A percentile compares a stretch with the other conserved stretches of the same genome.
Evolutionary conservation across 2,329 filamentous ascomycete species (phyloP).

Genomic region (Fusarium circinatum): DNA sequence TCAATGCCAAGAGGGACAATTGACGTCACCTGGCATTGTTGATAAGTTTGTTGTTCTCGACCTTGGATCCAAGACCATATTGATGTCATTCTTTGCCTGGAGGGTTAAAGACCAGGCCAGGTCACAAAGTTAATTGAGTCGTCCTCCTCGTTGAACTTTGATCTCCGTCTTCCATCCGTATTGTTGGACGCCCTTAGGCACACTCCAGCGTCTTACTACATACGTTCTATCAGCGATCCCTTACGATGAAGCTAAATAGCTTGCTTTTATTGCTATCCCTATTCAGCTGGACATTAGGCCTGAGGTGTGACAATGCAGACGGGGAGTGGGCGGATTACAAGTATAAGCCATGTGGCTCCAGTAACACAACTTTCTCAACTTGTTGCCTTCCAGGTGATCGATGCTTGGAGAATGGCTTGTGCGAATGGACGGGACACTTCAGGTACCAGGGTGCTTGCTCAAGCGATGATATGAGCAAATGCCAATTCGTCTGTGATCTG

Average conservation of each 20-base stretch:
- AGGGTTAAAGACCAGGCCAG: rapidly evolving
- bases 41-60: rapidly evolving
- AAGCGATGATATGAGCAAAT: not conserved
- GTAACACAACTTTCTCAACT: not conserved
- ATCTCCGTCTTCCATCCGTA: not conserved
- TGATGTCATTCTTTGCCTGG: not conserved
- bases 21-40: not conserved
- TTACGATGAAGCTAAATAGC: not conserved
- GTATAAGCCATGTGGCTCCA: not conserved
- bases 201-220: rapidly evolving
- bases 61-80: not conserved
- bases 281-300: not conserved
- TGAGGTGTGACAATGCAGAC: not conserved
- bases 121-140: too few relatives aligned
- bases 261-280: not conserved
- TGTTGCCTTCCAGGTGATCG: not conserved
- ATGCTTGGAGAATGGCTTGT: not conserved
- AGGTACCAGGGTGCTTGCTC: not conserved
- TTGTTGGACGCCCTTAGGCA: not conserved
- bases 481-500: not conserved
- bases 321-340: not conserved
- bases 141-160: too few relatives aligned
- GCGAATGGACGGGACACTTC: not conserved
- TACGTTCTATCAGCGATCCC: not conserved
- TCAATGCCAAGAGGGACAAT: not conserved